Base-by-base conservation (phyloP, 768 basidiomycete genomes). In the Collybia mongolica region DNA sequence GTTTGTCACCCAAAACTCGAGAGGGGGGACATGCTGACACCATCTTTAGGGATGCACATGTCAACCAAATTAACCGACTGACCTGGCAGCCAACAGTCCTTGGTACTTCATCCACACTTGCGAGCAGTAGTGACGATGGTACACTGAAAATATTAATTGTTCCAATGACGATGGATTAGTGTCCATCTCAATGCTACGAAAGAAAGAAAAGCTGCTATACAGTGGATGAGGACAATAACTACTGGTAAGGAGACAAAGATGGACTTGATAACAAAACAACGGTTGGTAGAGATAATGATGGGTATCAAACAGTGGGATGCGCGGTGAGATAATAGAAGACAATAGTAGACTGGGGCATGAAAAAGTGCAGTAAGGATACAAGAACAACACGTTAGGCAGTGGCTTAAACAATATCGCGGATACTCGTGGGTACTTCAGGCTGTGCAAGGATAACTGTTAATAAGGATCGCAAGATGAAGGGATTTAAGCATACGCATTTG, bases 81-180 rank as follows among this genome's bases (percentile, higher is more conserved):
- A 76, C 83, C n/a, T 98, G 92, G 91, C 78, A 86, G 32, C 83
- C 86, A 24, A 65, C 65, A 12, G 58, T 54, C 6, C 56, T 64
- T 24, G 60, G 47, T 11, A 58, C 55, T n/a, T 52, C 59, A 39
- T 71, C 67, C 49, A 75, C 82, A 52, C 77, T 98, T 46, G 95
- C 92, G 28, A 92, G 85, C 51, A 92, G 92, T 61, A 90, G 91
- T 67, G 93, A 96, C 73, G 95, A 98, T 77, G 85, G 90, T 74
- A 89, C 88, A 75, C 73, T 95, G 69, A 88, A 84, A 68, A 76
- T 96, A 72, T 71, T 84, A 67, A 74, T 74, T 62, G 72, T 91
- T 72, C 80, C 76, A 58, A 63, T 73, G 61, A 66, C 69, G 71
- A 71, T 67, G 66, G 65, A 74, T 74, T 75, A 72, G 72, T 70